Evolutionary conservation across 2,329 filamentous ascomycete genomes (phyloP).

Genomic region (Sclerotinia spermophila): DNA sequence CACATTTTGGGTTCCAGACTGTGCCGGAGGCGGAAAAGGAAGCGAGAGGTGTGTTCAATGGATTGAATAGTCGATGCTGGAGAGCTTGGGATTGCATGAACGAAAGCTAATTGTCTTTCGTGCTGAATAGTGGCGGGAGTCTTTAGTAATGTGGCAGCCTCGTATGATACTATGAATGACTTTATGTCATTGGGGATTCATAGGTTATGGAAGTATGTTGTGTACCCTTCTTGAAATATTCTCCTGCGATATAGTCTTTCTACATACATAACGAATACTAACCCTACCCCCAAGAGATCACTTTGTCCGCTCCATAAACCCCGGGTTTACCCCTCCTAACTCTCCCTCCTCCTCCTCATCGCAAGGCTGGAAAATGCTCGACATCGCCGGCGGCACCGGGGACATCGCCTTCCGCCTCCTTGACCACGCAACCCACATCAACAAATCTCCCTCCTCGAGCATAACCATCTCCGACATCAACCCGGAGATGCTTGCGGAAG

Average conservation of each 20-base stretch:
- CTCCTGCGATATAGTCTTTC: neutral
- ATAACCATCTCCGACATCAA: conserved; percentile 97
- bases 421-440: conserved; percentile 76
- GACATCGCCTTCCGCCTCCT: conserved; percentile 98
- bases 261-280: neutral
- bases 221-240: neutral
- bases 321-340: conserved; percentile 45
- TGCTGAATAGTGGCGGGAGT: conserved; percentile 56
- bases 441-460: conserved; percentile 73
- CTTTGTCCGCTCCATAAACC: conserved; percentile 88
- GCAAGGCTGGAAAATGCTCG: conserved; percentile 70
- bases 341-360: conserved; percentile 38
- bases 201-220: conserved; percentile 79
- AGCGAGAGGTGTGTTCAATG: conserved; percentile 32
- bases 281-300: conserved; percentile 60
- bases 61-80: neutral
- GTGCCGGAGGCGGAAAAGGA: conserved; percentile 38
- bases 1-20: conserved; percentile 39
- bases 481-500: conserved; percentile 87
- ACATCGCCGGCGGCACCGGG: conserved; percentile 94
- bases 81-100: neutral
- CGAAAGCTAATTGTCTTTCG: conserved; percentile 16
- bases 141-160: conserved; percentile 84
- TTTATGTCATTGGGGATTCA: conserved; percentile 98
- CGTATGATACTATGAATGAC: conserved; percentile 98